Evolutionary conservation across 805 yeast genomes (phyloP), one percentile per base, ranked within the genome.

Genomic region (Torulaspora delbrueckii): DNA sequence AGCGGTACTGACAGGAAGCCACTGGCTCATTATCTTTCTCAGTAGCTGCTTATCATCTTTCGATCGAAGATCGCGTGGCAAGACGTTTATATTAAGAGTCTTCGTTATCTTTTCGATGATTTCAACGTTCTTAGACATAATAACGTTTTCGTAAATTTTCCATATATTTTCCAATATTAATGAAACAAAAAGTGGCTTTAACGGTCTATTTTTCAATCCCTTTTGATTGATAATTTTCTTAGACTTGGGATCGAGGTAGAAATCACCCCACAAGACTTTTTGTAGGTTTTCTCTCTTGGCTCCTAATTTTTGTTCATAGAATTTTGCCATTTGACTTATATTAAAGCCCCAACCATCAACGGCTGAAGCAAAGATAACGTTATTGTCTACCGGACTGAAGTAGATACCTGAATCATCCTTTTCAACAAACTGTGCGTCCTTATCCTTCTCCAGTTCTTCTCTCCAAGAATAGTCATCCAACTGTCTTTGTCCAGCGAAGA

Each of bases 261-360:
- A 91, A 60, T 91, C 96, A 31, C 99, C 99, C 98, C 98, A 93
- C 4, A 93, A 71, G n/a, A 89, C 88, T 58, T 86, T 85, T 47
- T 83, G 82, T 37, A 93, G 73, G 43, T 79, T 86, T 14, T 79
- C 79, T 51, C 89, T 81, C 52, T 86, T 85, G 54, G 91, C 84
- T 0, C 96, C 96, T 14, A 91, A 70, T 57, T 88, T 88, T 40
- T 79, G 78, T 67, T 84, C 93, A 62, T 88, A 87, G 27, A 93
- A 80, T 46, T 84, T 82, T 6, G 96, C 86, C 66, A 93, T 86
- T 54, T 93, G 96, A 42, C 86, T 79, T 40, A 93, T 73, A 35
- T 87, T 85, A 65, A 93, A 93, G 1, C 98, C 99, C 98, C 99
- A 93, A 9, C 98, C 98, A 67, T 93, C 99, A 14, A 85, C 73